phyloP scores from a whole-genome alignment of 192 early-diverging fungal species.

The Allomyces macrogynus region DNA sequence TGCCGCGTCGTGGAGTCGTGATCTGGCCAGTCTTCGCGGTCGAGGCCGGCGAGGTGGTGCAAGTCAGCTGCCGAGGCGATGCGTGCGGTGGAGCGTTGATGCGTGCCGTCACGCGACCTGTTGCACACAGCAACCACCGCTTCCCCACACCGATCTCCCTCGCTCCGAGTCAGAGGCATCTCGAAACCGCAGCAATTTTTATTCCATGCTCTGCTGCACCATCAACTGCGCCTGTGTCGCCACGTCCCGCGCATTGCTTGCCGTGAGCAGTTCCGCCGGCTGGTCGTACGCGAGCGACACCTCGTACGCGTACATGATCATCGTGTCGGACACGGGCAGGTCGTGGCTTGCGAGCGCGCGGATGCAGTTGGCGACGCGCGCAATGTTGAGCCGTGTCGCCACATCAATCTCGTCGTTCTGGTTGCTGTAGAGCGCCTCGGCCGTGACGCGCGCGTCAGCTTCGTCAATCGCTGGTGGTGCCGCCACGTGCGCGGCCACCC shows the following conservation, averaged over 20 bases:
- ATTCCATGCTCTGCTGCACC: too few species aligned
- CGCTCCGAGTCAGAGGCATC: too few species aligned
- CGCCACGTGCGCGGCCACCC: conserved; percentile 62
- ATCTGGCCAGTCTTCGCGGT: too few species aligned
- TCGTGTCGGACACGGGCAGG: conserved; percentile 68
- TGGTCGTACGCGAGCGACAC: conserved; percentile 34
- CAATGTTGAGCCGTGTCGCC: conserved; percentile 59
- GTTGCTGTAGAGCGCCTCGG: conserved; percentile 68
- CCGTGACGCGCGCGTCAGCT: conserved; percentile 43
- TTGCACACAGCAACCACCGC: too few species aligned
- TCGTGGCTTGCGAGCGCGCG: conserved; percentile 51
- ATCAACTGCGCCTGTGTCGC: conserved; percentile 10
- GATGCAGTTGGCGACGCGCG: conserved; percentile 77
- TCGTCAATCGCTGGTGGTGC: conserved; percentile 17
- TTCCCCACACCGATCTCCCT: too few species aligned
- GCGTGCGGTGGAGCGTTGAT: too few species aligned
- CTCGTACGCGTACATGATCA: conserved; percentile 81
- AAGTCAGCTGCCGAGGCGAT: too few species aligned
- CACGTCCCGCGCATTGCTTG: conserved; percentile 19
- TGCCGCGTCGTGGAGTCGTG: too few species aligned
- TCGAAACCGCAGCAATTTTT: too few species aligned
- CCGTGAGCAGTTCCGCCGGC: conserved; percentile 40
- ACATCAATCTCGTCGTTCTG: conserved; percentile 67
- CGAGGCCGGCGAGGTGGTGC: too few species aligned
- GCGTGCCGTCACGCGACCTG: too few species aligned